Evolutionary conservation across 768 basidiomycete species (phyloP), one percentile per base, ranked within the genome.

Genomic region (Tubosaeta brunneosetosa): DNA sequence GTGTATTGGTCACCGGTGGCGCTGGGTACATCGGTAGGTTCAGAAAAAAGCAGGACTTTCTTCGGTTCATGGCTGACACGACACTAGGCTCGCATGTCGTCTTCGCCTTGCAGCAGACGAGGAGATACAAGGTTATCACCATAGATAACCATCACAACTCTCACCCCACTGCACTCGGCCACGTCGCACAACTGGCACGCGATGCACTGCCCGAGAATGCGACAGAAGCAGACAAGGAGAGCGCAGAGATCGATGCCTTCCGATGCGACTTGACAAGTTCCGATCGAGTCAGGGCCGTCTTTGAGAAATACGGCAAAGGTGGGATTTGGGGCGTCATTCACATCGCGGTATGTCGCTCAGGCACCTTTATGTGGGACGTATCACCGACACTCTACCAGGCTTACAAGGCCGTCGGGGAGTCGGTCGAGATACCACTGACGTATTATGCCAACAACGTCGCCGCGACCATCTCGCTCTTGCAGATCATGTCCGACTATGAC

Each of bases 291-390:
- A 80, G 84, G 51, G 72, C 74, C 14, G 83, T 98, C 8, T 98
- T 98, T 56, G 81, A 86, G 52, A 78, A 81, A 56, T 95, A 95
- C 68, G 84, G 82, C 48, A 86, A 90, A 62, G 91, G 90, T 17
- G 91, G 91, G 4, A 90, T 99, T 56, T 97, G 93, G 91, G 97
- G 94, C 47, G 92, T 97, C 22, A 77, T 99, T 50, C 97, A 98
- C 69, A 82, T 99, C 51, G 97, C 95, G 19, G 91, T 93, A 61
- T 66, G 88, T 80, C 5, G 52, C 38, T 50, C 19, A 22, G 16
- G 38, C 6, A 33, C 37, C 22, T 47, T 19, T n/a, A 44, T 14
- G 50, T 40, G 34, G 22, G 17, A 16, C 40, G 27, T 40, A 14
- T 29, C 22, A 26, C 22, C 44, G 33, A 49, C 40, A 10, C 25